phyloP scores from a whole-genome alignment of 495 filamentous ascomycete species.

The Corynascus novoguineensis region DNA sequence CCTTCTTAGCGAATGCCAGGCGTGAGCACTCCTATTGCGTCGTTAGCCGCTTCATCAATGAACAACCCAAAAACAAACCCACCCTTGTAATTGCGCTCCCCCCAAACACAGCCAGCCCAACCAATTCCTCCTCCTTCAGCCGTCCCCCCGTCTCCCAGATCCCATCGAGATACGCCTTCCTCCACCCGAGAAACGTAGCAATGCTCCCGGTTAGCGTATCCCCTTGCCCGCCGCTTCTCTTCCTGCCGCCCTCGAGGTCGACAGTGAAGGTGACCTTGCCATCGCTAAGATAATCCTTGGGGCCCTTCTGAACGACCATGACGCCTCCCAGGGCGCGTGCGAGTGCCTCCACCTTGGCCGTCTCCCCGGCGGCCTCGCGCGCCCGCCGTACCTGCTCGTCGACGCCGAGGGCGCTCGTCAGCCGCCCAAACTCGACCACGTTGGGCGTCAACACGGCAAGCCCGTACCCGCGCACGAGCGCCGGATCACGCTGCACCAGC shows the following conservation, averaged over 20 bases:
- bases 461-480: conserved; percentile 70
- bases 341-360: conserved; percentile 63
- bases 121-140: conserved; percentile 55
- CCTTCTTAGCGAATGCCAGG: conserved; percentile 78
- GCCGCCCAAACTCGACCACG: conserved; percentile 80
- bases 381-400: conserved; percentile 41
- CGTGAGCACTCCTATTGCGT: conserved; percentile 67
- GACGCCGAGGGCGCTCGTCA: conserved; percentile 60
- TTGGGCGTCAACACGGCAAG: conserved; percentile 92
- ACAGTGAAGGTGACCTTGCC: conserved; percentile 67
- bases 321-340: conserved; percentile 78
- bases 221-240: conserved; percentile 90
- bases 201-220: conserved; percentile 90
- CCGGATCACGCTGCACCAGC: conserved; percentile 68
- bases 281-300: conserved; percentile 79
- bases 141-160: conserved; percentile 67
- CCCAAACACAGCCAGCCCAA: conserved; percentile 77
- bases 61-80: conserved; percentile 18
- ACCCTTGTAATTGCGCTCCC: conserved; percentile 79
- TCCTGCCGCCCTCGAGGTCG: conserved; percentile 72
- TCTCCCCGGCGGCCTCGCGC: conserved; percentile 23
- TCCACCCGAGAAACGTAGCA: conserved; percentile 81
- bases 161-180: conserved; percentile 74
- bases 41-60: conserved; percentile 12
- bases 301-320: conserved; percentile 84